Evolutionary conservation across 768 basidiomycete genomes (phyloP), one percentile per base, ranked within the genome.

Genomic region (Naganishia randhawae): DNA sequence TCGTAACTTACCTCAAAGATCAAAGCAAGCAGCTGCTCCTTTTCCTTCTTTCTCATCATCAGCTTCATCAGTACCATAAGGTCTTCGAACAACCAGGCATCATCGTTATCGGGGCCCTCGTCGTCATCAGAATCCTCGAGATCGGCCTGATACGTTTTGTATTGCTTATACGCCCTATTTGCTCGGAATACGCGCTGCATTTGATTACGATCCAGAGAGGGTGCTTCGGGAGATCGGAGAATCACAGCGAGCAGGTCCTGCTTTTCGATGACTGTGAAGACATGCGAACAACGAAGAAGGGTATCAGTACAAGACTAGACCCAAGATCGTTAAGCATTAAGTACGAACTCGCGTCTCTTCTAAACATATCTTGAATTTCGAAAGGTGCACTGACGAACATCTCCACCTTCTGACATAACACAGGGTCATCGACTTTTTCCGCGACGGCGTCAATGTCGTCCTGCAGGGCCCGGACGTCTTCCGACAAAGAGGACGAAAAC

Each of bases 61-160:
- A 98, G 80, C 76, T 88, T 85, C 13, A 89, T 83, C 45, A 96
- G 84, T 22, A 96, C 83, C 69, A 85, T 86, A 64, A 97, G 81
- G 78, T 99, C 96, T 78, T 98, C 95, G 71, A 90, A 89, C 35
- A 99, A 80, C 96, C 96, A 99, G 9, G 89, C 95, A 74, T 96
- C 93, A 52, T 99, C 96, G 75, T 94, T 88, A 66, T 86, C 85
- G 1, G 95, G 94, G 0, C 93, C 95, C 42, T 94, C 89, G 67
- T 96, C 92, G 74, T 92, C 82, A 73, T 94, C 93, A 2, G 93
- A 96, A 77, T 93, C 91, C 25, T 83, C 83, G 63, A 89, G 74
- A 7, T 83, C 79, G 62, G 85, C 86, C 50, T 84, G 85, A 64
- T 87, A 81, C 61, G 81, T 83, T 72, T 86, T 73, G 81, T 97